Evolutionary conservation across 2,329 filamentous ascomycete species (phyloP).

Genomic region (Ceratocystiopsis brevicomis): DNA sequence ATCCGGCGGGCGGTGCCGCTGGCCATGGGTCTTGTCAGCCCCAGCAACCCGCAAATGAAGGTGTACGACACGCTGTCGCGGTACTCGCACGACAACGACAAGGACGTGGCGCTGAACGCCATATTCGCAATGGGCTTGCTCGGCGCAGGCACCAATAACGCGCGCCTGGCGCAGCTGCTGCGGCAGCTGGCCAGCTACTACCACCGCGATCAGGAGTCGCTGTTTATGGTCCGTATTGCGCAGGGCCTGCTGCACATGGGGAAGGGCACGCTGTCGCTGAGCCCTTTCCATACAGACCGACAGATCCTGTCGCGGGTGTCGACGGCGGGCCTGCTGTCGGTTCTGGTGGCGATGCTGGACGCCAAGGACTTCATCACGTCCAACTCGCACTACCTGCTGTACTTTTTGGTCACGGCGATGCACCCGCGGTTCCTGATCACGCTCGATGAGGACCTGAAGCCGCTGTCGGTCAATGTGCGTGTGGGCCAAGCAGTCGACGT

Average conservation of each 20-base stretch:
- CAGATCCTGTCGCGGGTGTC: constrained; percentile 87
- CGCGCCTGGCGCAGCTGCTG: constrained; percentile 80
- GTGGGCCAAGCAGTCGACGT: constrained; percentile 97
- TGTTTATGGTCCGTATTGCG: constrained; percentile 98
- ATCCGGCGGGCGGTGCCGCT: constrained; percentile 91
- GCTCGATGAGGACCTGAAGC: constrained; percentile 83
- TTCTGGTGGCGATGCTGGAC: constrained; percentile 85
- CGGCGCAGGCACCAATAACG: constrained; percentile 95
- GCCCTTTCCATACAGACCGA: constrained; percentile 97
- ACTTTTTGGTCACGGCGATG: constrained; percentile 94
- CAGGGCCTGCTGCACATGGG: constrained; percentile 97
- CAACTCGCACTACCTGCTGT: constrained; percentile 75
- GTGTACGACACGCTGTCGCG: constrained; percentile 94
- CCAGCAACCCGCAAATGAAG: constrained; percentile 99
- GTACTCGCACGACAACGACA: constrained; percentile 97
- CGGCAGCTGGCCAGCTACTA: constrained; percentile 95
- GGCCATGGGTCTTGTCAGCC: constrained; percentile 89
- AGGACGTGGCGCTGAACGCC: constrained; percentile 92
- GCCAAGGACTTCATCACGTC: constrained; percentile 64
- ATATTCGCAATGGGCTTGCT: constrained; percentile 98
- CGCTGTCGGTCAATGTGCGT: constrained; percentile 84
- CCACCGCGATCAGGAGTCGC: constrained; percentile 81
- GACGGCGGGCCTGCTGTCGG: constrained; percentile 72
- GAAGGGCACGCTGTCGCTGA: constrained; percentile 89
- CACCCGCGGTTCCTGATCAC: constrained; percentile 92